Base-by-base conservation (phyloP, 257 asterid species). In the Phtheirospermum japonicum region DNA sequence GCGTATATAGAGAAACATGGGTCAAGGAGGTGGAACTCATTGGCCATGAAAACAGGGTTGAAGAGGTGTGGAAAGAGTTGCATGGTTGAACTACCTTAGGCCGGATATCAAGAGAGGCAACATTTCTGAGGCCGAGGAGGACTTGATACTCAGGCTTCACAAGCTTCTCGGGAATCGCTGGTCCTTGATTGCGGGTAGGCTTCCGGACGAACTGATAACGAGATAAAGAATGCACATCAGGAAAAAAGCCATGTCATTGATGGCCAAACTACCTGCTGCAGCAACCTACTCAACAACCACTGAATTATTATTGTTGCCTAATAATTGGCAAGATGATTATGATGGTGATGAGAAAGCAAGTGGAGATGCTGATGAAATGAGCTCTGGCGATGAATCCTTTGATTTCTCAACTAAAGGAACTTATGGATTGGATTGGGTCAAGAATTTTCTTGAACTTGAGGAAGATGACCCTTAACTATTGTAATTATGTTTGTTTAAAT, bases 41-140 rank as follows among this genome's bases (percentile, higher is more conserved):
- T 77, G 19, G 82, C 82, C 16, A 18, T 58, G 9, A 68, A 64
- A 30, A 65, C 76, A 77, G 84, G 87, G 33, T 56, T 82, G 71
- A 71, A 76, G 31, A 67, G 88, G 74, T 79, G 88, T 34, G 84
- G 82, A 11, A 79, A 79, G 74, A 82, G 88, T 46, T 79, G 88
- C 69, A 82, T 82, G 87, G 87, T 61, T 82, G 40, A 82, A 82
- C 65, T 82, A 82, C 60, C 79, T 82, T 2, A 72, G 79, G 23
- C 82, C 84, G 0, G 79, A 79, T 31, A 76, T 82, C 53, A 78
- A 74, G 74, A 74, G 83, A 70, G 88, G 85, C 68, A 76, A 76
- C 69, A 59, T 82, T 2, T 76, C 78, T 43, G 77, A 60, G 59
- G 81, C 80, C 4, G 88, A 82, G 73, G 85, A 79, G 16, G 83